Percentiles rank a stretch among this genome's conserved stretches.
Evolutionary conservation across 2,329 filamentous ascomycete species (phyloP).

Genomic region (Curvularia spicifera): DNA sequence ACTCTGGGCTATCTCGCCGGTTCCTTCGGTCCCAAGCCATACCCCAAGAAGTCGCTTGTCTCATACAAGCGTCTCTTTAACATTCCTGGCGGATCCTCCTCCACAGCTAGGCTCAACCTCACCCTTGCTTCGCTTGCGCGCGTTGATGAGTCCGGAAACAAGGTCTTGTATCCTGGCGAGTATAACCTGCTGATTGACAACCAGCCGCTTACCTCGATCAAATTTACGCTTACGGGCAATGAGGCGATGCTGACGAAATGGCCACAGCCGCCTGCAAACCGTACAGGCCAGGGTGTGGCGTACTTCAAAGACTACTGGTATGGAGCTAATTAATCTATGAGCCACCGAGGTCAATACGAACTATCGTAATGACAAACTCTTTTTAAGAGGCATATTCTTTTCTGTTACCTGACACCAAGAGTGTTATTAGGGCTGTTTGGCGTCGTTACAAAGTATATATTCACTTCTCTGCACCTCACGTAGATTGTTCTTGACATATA

Average conservation of each 20-base stretch:
- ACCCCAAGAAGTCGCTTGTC: slow-evolving; percentile 61
- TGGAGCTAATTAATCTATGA: slow-evolving; percentile 23
- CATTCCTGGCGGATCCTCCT: slow-evolving; percentile 47
- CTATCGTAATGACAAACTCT: no score
- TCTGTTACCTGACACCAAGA: not conserved
- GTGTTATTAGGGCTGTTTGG: not conserved
- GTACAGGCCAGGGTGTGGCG: slow-evolving; percentile 27
- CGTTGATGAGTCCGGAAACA: slow-evolving; percentile 59
- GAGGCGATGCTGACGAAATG: slow-evolving; percentile 35
- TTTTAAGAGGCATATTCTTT: not conserved
- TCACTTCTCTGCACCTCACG: not conserved
- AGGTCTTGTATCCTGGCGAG: slow-evolving; percentile 61
- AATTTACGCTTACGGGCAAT: slow-evolving; percentile 35
- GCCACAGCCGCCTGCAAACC: slow-evolving; percentile 36
- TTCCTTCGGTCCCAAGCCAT: slow-evolving; percentile 57
- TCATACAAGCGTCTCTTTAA: slow-evolving; percentile 56
- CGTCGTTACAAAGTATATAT: not conserved
- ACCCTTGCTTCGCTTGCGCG: slow-evolving; percentile 59
- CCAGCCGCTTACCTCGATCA: slow-evolving; percentile 20
- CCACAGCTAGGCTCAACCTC: slow-evolving; percentile 51
- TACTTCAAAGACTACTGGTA: slow-evolving; percentile 32
- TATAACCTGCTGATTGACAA: slow-evolving; percentile 50
- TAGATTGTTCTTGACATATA: not conserved
- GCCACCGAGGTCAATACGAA: not conserved
- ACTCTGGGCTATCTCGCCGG: slow-evolving; percentile 59